Evolutionary conservation across 306 rosid species (phyloP).

Genomic region (Delonix regia): DNA sequence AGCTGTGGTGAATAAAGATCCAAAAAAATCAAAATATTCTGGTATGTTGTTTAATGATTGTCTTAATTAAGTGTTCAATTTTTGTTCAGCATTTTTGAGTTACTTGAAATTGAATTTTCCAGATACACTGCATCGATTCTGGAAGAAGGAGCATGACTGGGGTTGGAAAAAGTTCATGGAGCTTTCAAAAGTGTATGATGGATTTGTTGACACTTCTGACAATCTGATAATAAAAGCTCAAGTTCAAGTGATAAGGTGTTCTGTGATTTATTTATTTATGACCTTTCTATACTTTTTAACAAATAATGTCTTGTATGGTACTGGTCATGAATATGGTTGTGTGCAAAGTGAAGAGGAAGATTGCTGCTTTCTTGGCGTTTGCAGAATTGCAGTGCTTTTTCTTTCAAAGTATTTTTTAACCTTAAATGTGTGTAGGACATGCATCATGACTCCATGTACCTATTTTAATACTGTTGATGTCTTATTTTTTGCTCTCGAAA

Average conservation of each 20-base stretch:
- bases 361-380: background rate
- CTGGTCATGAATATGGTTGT: background rate
- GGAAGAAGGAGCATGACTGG: slow-evolving; percentile 99
- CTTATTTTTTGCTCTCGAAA: background rate
- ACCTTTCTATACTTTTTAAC: background rate
- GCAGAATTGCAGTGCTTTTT: background rate
- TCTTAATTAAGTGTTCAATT: slow-evolving; percentile 26
- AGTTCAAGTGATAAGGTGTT: slow-evolving; percentile 98
- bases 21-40: slow-evolving; percentile 77
- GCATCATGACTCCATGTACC: background rate
- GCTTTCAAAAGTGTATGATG: slow-evolving; percentile 91
- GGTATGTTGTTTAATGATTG: slow-evolving; percentile 49
- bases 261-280: slow-evolving; percentile 27
- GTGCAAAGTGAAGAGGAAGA: background rate
- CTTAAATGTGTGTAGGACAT: background rate
- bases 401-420: background rate
- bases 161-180: slow-evolving; percentile 99
- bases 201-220: slow-evolving; percentile 93
- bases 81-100: slow-evolving; percentile 14
- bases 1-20: slow-evolving; percentile 84
- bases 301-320: background rate
- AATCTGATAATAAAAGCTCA: slow-evolving; percentile 96
- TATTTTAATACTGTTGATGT: background rate
- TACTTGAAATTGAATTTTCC: slow-evolving; percentile 41
- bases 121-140: slow-evolving; percentile 98